Conservation (phyloP, 1,284 basidiomycete genomes). For the Bjerkandera adusta region DNA sequence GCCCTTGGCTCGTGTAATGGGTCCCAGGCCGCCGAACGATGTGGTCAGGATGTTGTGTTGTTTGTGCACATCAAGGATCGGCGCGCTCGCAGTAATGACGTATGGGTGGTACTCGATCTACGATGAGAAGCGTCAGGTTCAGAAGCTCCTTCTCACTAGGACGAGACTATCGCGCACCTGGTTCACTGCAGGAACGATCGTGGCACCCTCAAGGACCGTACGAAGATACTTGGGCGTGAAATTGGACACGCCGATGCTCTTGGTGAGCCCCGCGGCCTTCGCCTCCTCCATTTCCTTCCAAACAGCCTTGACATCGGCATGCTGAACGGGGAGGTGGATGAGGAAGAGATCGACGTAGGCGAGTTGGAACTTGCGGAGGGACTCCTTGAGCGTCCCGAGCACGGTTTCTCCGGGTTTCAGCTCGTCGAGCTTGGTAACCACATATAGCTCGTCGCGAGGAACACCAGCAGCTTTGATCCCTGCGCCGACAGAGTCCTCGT, state of each 20-base stretch:
- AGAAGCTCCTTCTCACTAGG: too few relatives aligned
- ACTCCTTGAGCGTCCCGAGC: constrained; percentile 48
- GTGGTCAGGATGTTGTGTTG: constrained; percentile 65
- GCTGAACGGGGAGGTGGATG: constrained; percentile 60
- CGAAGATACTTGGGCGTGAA: constrained; percentile 68
- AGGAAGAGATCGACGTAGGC: constrained; percentile 79
- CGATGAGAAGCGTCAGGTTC: background rate
- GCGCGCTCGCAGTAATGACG: constrained; percentile 55
- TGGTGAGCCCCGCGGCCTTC: constrained; percentile 65
- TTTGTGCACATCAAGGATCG: constrained; percentile 53
- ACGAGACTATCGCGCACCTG: constrained; percentile 51
- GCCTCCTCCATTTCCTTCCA: constrained; percentile 77
- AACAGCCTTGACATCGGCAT: constrained; percentile 46
- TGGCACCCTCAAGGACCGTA: constrained; percentile 57
- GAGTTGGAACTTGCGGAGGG: constrained; percentile 57
- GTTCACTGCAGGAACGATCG: constrained; percentile 70
- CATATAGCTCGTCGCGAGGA: constrained; percentile 54
- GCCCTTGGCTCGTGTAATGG: constrained; percentile 54
- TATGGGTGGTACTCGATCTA: constrained; percentile 85
- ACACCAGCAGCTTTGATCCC: constrained; percentile 47
- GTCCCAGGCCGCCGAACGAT: constrained; percentile 66
- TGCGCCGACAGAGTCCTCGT: constrained; percentile 57
- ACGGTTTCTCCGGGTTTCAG: constrained; percentile 43
- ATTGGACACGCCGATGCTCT: constrained; percentile 85
- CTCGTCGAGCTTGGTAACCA: constrained; percentile 62